Evolutionary conservation across 257 asterid genomes (phyloP), one percentile per base, ranked within the genome.

Genomic region (Nicotiana otophora): DNA sequence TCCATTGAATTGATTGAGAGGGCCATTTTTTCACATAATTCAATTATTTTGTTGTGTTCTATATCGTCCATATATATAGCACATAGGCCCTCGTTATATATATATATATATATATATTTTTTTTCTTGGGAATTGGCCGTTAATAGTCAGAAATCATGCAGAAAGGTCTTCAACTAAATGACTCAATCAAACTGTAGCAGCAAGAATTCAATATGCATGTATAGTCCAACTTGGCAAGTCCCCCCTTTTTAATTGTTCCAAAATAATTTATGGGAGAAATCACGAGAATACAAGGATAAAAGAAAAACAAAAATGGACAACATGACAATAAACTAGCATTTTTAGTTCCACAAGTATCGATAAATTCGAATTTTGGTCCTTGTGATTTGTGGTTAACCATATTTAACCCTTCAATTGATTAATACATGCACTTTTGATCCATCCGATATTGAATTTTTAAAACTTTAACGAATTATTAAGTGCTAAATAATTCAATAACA

Each of bases 1-100:
- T 48, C 80, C 63, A 75, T 48, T 75, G 16, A 75, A 75, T 75
- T 75, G 63, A 75, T 75, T 75, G 28, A 74, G 63, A 11, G 80
- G 16, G 23, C 63, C 80, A 75, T 36, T 51, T 14, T 8, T 8
- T 48, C n/a, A 48, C 26, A 74, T 51, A 48, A 48, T 48, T 26
- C 62, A 74, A 74, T 74, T 48, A 48, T 74, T 75, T 51, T 46
- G 1, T 48, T 48, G 80, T 48, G 79, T 23, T 67, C 20, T 51
- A 23, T 7, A 61, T 26, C 26, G 63, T 51, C 63, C 80, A 26
- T 72, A 12, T 46, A 48, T 72, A 23, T 23, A 72, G 19, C 79
- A 46, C 7, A 46, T 72, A 20, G 61, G 48, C 48, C 26, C 11
- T 46, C 14, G 23, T 72, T 46, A 46, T 72, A n/a, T 5, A 5